Conservation (phyloP, 768 basidiomycete genomes). For the Pleurotus citrinopileatus region DNA sequence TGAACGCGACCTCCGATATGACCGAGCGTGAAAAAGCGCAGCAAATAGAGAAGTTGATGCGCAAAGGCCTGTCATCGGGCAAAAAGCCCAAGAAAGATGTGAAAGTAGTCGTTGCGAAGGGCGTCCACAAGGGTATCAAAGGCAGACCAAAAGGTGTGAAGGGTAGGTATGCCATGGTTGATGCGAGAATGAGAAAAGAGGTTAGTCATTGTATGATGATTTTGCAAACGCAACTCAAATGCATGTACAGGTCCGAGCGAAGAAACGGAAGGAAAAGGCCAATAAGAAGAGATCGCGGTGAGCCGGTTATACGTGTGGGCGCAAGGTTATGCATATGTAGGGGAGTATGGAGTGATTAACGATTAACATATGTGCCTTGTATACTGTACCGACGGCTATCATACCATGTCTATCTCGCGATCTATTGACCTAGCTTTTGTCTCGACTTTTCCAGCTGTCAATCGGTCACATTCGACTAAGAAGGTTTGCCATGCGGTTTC, state of each 20-base stretch:
- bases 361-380: not conserved
- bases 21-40: constrained; percentile 94
- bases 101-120: constrained; percentile 91
- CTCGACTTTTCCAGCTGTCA: constrained; percentile 25
- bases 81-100: constrained; percentile 70
- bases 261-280: constrained; percentile 77
- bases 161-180: constrained; percentile 93
- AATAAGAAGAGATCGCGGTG: constrained; percentile 54
- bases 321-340: not conserved
- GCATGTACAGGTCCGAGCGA: constrained; percentile 78
- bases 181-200: constrained; percentile 92
- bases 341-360: no score
- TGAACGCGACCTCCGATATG: constrained; percentile 84
- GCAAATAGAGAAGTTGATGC: constrained; percentile 91
- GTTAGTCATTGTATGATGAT: no score
- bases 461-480: constrained; percentile 30
- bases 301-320: no score
- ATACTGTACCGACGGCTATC: constrained; percentile 9
- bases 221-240: no score
- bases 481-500: constrained; percentile 41
- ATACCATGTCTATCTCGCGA: no score
- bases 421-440: not conserved
- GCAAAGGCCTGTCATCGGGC: constrained; percentile 67
- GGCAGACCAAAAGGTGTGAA: constrained; percentile 96
- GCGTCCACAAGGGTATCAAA: constrained; percentile 83